Conservation (phyloP, 257 asterid species). For the Fraxinus quadrangulata region DNA sequence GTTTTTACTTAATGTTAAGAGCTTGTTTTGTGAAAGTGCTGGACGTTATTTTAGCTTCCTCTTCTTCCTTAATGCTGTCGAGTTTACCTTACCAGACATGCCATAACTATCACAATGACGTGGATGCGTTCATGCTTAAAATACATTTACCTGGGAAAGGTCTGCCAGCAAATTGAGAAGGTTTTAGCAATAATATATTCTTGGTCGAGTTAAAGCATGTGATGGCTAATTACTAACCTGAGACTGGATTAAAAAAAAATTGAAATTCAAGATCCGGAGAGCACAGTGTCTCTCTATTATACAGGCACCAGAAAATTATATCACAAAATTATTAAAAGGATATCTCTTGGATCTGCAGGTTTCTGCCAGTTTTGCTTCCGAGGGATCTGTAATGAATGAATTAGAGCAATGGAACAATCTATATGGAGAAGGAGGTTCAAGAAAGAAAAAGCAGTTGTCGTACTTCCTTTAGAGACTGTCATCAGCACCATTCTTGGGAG, state of each 20-base stretch:
- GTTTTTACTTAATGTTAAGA: background rate
- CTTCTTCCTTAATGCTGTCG: background rate
- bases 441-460: conserved; percentile 81
- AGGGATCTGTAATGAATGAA: conserved; percentile 87
- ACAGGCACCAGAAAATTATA: background rate
- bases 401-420: conserved; percentile 93
- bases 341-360: conserved; percentile 47
- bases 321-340: background rate
- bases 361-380: conserved; percentile 92
- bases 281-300: background rate
- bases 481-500: background rate
- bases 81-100: background rate
- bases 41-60: background rate
- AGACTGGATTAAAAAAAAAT: background rate
- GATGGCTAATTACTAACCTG: background rate
- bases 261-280: background rate
- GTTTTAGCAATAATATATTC: background rate
- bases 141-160: background rate
- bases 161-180: background rate
- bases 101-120: background rate
- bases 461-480: conserved; percentile 66
- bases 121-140: background rate
- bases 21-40: background rate
- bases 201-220: background rate
- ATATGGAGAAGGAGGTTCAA: conserved; percentile 94